Conservation (phyloP, 83 land plant species). For the Picea engelmannii region DNA sequence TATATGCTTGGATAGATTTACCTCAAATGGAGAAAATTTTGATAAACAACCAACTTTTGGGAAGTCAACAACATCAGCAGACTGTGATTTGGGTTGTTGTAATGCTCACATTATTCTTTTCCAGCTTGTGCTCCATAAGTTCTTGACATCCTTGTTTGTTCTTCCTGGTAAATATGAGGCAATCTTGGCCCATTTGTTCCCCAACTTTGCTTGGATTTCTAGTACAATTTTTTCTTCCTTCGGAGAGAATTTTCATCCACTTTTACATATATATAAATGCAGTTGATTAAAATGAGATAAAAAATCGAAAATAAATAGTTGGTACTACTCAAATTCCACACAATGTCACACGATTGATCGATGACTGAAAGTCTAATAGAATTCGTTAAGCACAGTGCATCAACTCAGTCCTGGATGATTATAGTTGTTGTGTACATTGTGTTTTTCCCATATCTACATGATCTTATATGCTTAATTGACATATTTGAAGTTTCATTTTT, state of each 20-base stretch:
- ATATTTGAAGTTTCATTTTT: too few relatives aligned
- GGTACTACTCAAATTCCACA: too few relatives aligned
- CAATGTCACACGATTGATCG: too few relatives aligned
- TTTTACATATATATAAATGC: too few relatives aligned
- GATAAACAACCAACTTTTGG: constrained; percentile 22
- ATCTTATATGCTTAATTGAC: too few relatives aligned
- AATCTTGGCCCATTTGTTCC: constrained; percentile 88
- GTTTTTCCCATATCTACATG: too few relatives aligned
- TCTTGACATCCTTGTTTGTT: constrained; percentile 85
- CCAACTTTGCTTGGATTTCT: constrained; percentile 76
- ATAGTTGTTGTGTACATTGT: too few relatives aligned
- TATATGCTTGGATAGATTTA: constrained; percentile 1
- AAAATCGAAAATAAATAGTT: too few relatives aligned
- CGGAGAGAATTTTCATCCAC: constrained; percentile 80
- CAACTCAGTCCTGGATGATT: too few relatives aligned
- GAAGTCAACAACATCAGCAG: constrained; percentile 7
- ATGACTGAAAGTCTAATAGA: too few relatives aligned
- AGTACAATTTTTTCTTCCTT: constrained; percentile 84
- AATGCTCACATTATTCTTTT: constrained; percentile 70
- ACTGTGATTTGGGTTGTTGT: constrained; percentile 27
- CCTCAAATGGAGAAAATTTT: constrained; percentile 4
- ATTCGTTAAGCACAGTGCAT: too few relatives aligned
- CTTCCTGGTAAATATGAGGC: constrained; percentile 74
- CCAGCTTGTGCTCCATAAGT: constrained; percentile 87
- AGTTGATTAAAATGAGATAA: background rate